A percentile compares a stretch with the other conserved stretches of the same genome.
Evolutionary conservation across 371 early-diverging fungal genomes (phyloP).

Genomic region (Apophysomyces elegans): DNA sequence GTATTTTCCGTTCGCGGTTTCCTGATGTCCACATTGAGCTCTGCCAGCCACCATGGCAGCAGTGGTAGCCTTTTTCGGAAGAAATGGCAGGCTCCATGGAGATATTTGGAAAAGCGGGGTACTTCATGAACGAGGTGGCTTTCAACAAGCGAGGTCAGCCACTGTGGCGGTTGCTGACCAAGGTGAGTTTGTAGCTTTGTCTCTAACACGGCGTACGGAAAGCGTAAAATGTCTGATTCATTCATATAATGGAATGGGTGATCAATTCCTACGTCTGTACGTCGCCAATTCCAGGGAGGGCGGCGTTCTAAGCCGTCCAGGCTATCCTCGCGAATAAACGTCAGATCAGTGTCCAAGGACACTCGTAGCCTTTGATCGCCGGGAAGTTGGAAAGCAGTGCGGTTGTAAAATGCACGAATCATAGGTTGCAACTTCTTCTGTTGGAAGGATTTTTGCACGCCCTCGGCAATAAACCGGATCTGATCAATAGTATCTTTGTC

Average conservation of each 20-base stretch:
- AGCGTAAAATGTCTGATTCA: constrained; percentile 80
- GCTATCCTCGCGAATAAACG: constrained; percentile 97
- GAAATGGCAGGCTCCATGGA: constrained; percentile 94
- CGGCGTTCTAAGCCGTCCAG: constrained; percentile 62
- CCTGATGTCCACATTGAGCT: constrained; percentile 93
- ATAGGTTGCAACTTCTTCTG: constrained; percentile 80
- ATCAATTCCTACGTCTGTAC: constrained; percentile 85
- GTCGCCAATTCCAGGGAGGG: constrained; percentile 87
- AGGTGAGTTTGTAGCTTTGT: constrained; percentile 91
- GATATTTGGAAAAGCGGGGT: constrained; percentile 98
- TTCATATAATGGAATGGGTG: constrained; percentile 87
- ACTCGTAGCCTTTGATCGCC: constrained; percentile 94
- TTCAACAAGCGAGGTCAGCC: constrained; percentile 90
- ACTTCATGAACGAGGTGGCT: constrained; percentile 95
- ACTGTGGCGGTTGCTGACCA: constrained; percentile 86
- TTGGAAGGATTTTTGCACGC: constrained; percentile 80
- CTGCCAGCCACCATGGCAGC: constrained; percentile 98
- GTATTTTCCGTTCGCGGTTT: constrained; percentile 62
- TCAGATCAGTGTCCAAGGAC: constrained; percentile 96
- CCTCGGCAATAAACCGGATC: constrained; percentile 72
- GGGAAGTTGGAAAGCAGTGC: constrained; percentile 98
- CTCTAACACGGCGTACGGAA: constrained; percentile 99
- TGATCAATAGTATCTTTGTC: constrained; percentile 78
- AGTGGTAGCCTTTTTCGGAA: constrained; percentile 85
- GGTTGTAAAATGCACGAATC: constrained; percentile 92